These are phyloP conservation scores for Trichopus zeylanicus DNA, from an alignment of 116 monocot genomes.

Conservation along the genomic window DNA sequence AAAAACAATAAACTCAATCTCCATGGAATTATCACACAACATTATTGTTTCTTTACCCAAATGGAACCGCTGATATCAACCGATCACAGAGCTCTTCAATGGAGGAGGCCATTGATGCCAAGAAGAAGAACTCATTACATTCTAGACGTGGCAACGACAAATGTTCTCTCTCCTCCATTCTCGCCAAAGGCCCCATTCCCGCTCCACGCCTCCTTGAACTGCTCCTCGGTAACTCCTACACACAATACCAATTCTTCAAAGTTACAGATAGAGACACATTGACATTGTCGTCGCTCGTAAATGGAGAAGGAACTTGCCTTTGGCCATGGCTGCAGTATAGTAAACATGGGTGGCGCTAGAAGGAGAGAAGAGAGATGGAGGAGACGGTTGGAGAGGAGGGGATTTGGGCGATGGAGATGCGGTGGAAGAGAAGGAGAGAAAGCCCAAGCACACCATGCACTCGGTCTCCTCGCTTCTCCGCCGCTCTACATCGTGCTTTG, in stretches of 20 bases:
- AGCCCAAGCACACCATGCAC: too few relatives aligned
- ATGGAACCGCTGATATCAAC: too few relatives aligned
- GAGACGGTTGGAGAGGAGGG: too few relatives aligned
- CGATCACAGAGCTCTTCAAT: too few relatives aligned
- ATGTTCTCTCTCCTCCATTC: constrained; percentile 15
- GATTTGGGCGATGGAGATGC: too few relatives aligned
- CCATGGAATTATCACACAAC: constrained; percentile 6
- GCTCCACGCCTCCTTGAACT: constrained; percentile 67
- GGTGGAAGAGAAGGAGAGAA: too few relatives aligned
- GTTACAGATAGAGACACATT: background rate
- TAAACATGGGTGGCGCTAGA: too few relatives aligned
- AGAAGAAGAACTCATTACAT: constrained; percentile 18
- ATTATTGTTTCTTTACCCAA: too few relatives aligned
- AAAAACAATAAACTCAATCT: constrained; percentile 23
- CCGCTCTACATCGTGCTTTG: too few relatives aligned
- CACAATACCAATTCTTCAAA: background rate
- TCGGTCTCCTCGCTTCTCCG: too few relatives aligned
- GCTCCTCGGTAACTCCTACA: constrained; percentile 92
- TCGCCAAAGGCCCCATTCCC: constrained; percentile 18
- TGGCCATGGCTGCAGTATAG: constrained; percentile 93
- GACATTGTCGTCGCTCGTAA: background rate
- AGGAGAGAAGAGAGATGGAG: too few relatives aligned
- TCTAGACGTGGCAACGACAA: constrained; percentile 54
- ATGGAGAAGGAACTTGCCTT: constrained; percentile 33
- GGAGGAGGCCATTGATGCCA: background rate